A percentile compares a stretch with the other conserved stretches of the same genome.
These are phyloP conservation scores for Corymbia maculata DNA, from an alignment of 345 rosid species.

Conservation along the genomic window DNA sequence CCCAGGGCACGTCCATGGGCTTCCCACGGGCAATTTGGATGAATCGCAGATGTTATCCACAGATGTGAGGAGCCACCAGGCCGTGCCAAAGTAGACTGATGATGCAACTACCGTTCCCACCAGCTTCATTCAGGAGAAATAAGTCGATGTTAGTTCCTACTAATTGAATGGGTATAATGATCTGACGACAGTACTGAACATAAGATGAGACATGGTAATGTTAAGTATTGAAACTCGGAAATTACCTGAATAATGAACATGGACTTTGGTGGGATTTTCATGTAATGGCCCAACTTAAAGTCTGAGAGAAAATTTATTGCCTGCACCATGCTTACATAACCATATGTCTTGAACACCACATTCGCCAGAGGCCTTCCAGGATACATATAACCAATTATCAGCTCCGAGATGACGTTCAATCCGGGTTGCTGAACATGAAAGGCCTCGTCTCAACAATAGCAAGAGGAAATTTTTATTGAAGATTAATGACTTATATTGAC, in stretches of 20 bases:
- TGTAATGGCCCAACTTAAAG: constrained; percentile 53
- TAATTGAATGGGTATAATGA: neutral
- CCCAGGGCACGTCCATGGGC: constrained; percentile 51
- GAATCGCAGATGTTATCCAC: constrained; percentile 26
- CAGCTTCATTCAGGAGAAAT: constrained; percentile 3
- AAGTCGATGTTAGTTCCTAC: neutral
- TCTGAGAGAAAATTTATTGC: constrained; percentile 38
- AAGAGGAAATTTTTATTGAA: neutral
- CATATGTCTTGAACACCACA: constrained; percentile 38
- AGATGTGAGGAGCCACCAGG: constrained; percentile 45
- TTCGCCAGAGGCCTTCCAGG: constrained; percentile 48
- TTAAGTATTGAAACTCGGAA: neutral
- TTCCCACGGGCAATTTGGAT: constrained; percentile 19
- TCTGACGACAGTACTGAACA: neutral
- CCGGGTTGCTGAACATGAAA: constrained; percentile 25
- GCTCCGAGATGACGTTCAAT: constrained; percentile 36
- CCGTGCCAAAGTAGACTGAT: constrained; percentile 30
- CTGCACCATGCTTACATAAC: constrained; percentile 29
- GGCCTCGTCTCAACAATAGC: neutral
- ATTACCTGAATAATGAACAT: constrained; percentile 48
- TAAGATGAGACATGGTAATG: neutral
- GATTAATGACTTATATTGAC: neutral
- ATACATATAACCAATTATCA: constrained; percentile 48
- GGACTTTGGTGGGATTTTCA: constrained; percentile 52
- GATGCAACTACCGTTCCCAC: constrained; percentile 34